A percentile compares a stretch with the other conserved stretches of the same genome.
Conservation (phyloP, 495 filamentous ascomycete species). For the Aspergillus mulundensis region DNA sequence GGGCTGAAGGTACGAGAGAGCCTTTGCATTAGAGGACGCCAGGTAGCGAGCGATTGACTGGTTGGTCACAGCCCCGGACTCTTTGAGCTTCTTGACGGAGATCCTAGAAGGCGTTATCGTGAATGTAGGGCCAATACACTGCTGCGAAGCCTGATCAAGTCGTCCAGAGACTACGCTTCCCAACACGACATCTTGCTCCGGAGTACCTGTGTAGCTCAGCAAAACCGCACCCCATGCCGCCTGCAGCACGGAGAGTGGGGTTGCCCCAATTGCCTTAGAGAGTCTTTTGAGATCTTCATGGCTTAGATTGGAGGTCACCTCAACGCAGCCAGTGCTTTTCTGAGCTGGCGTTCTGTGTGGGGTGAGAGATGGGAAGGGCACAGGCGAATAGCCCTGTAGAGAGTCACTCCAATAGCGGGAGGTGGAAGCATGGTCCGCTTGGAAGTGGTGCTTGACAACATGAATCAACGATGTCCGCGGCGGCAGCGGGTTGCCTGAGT, state of each 20-base stretch:
- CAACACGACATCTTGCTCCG: constrained; percentile 32
- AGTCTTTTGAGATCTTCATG: constrained; percentile 17
- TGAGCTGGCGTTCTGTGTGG: constrained; percentile 12
- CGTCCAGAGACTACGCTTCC: constrained; percentile 70
- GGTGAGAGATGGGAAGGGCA: constrained; percentile 23
- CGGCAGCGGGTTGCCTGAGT: constrained; percentile 26
- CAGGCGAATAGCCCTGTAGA: constrained; percentile 30
- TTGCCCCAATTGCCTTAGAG: constrained; percentile 47
- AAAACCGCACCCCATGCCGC: constrained; percentile 64
- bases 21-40: constrained; percentile 17
- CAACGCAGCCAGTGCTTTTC: constrained; percentile 16
- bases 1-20: constrained; percentile 21
- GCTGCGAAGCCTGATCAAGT: constrained; percentile 54
- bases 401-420: constrained; percentile 58
- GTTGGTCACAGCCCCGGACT: constrained; percentile 12
- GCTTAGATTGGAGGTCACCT: constrained; percentile 15
- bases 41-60: constrained; percentile 18
- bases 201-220: constrained; percentile 32
- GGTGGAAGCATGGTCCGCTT: constrained; percentile 39
- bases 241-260: constrained; percentile 66
- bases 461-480: constrained; percentile 23
- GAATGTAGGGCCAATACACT: constrained; percentile 67
- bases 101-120: constrained; percentile 64
- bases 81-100: constrained; percentile 9
- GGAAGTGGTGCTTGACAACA: constrained; percentile 31